Percentiles rank a stretch among this genome's conserved stretches.
phyloP scores from a whole-genome alignment of 805 yeast species.

The Kodamaea kaohsiungensis region DNA sequence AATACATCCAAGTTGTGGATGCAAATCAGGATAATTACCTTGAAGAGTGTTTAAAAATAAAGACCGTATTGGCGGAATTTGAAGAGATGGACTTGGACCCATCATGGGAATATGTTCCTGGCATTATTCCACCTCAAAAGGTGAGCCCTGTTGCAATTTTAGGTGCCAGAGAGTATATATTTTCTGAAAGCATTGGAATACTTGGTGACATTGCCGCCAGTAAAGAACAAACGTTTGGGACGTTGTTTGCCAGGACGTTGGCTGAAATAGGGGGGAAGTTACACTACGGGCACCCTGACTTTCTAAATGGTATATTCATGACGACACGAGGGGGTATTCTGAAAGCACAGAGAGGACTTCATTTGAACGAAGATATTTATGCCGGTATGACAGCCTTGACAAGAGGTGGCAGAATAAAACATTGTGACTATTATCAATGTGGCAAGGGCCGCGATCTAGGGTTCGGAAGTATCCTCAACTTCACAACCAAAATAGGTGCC shows the following conservation, averaged over 20 bases:
- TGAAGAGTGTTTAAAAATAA: constrained; percentile 90
- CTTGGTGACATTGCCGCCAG: constrained; percentile 97
- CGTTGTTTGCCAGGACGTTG: constrained; percentile 87
- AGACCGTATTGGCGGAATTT: constrained; percentile 86
- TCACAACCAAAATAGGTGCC: constrained; percentile 94
- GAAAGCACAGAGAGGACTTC: constrained; percentile 91
- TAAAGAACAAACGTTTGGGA: constrained; percentile 95
- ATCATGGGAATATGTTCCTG: constrained; percentile 60
- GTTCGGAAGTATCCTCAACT: constrained; percentile 86
- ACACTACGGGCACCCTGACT: constrained; percentile 97
- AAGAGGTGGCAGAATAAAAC: constrained; percentile 93
- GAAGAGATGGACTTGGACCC: constrained; percentile 68
- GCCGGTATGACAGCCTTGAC: constrained; percentile 91
- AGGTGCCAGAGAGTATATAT: constrained; percentile 94
- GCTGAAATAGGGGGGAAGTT: constrained; percentile 94
- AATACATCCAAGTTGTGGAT: constrained; percentile 91
- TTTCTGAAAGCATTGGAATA: constrained; percentile 89
- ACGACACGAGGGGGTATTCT: constrained; percentile 95
- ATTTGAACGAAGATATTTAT: constrained; percentile 90
- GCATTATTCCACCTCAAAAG: constrained; percentile 35
- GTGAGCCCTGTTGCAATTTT: constrained; percentile 77
- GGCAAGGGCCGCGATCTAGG: constrained; percentile 97
- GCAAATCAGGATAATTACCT: constrained; percentile 95
- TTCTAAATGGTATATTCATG: constrained; percentile 87
- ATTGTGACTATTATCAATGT: constrained; percentile 94